Base-by-base conservation (phyloP, 2,329 filamentous ascomycete species). In the Cytospora paraplurivora region DNA sequence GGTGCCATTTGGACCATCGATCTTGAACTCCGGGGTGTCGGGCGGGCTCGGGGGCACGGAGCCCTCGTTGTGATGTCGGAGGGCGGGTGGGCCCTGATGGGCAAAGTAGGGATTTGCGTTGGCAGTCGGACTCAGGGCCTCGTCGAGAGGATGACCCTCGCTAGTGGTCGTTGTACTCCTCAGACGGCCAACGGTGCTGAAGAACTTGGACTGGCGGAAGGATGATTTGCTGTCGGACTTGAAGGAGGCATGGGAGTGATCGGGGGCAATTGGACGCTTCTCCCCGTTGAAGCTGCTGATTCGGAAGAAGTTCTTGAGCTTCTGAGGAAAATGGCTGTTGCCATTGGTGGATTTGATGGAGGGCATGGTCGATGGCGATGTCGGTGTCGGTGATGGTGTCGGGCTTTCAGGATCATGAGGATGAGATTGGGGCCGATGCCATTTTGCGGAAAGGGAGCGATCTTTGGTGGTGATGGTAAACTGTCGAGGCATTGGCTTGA, bases 31-130 rank as follows among this genome's bases (percentile, higher is more conserved):
- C 21, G 94, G 93, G 1, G 93, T 96, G 75, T 97, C 93, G 52
- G 94, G 92, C 35, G 95, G 94, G 66, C 93, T 96, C 13, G 93
- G 92, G 15, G 95, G 93, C 41, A 96, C 91, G 68, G 93, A 97
- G 72, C 89, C 91, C 70, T 95, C 92, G 76, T 98, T 96, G 79
- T 96, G 93, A 79, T 99, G 95, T 73, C 94, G 89, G 71, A 98
- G 82, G 68, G 92, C 91, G 4, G 95, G 95, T 71, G 93, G 93
- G 63, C 95, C 95, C 78, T 99, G 95, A 75, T 98, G 95, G 69
- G 88, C 91, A 76, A 98, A 99, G 78, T 99, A 99, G 19, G 95
- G 95, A 75, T 99, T 99, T 68, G 93, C 94, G 73, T 94, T 88
- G 58, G 93, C 94, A 5, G 93, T 98, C 33, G 95, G 95, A 73